These are phyloP conservation scores for Daldinia bambusicola DNA, from an alignment of 495 filamentous ascomycete species.

Conservation along the genomic window DNA sequence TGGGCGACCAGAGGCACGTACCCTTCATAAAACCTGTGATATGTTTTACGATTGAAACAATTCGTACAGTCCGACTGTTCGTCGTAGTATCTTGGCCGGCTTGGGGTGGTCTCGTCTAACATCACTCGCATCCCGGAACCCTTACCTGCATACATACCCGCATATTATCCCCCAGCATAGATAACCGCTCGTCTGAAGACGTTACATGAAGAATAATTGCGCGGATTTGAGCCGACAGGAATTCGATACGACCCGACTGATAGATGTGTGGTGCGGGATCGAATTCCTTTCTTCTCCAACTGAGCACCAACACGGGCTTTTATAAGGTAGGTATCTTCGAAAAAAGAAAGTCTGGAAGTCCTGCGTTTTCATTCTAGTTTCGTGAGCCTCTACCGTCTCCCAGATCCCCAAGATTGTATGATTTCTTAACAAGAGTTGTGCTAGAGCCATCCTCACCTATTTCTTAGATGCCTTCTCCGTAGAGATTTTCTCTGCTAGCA, in stretches of 20 bases:
- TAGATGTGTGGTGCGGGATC: neutral
- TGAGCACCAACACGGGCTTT: neutral
- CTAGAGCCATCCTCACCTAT: slow-evolving; percentile 6
- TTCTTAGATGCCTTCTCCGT: slow-evolving; percentile 54
- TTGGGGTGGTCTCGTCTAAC: neutral
- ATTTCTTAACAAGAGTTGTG: neutral
- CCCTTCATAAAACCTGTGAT: neutral
- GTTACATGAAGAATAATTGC: neutral
- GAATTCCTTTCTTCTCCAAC: no score
- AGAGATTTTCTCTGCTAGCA: slow-evolving; percentile 59
- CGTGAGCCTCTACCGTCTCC: no score
- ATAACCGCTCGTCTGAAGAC: neutral
- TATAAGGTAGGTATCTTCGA: neutral
- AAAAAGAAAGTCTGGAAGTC: neutral
- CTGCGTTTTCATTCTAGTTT: slow-evolving; percentile 1
- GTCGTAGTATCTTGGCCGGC: neutral
- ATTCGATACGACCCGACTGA: neutral
- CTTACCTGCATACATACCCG: neutral
- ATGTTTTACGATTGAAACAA: slow-evolving; percentile 11
- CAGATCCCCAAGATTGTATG: no score
- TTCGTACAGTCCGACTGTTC: neutral
- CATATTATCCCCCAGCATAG: neutral
- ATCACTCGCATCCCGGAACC: neutral
- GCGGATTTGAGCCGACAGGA: slow-evolving; percentile 8
- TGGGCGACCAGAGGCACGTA: neutral